Percentiles rank a stretch among this genome's conserved stretches.
These are phyloP conservation scores for Mrakia blollopis DNA, from an alignment of 768 basidiomycete species.

Conservation along the genomic window DNA sequence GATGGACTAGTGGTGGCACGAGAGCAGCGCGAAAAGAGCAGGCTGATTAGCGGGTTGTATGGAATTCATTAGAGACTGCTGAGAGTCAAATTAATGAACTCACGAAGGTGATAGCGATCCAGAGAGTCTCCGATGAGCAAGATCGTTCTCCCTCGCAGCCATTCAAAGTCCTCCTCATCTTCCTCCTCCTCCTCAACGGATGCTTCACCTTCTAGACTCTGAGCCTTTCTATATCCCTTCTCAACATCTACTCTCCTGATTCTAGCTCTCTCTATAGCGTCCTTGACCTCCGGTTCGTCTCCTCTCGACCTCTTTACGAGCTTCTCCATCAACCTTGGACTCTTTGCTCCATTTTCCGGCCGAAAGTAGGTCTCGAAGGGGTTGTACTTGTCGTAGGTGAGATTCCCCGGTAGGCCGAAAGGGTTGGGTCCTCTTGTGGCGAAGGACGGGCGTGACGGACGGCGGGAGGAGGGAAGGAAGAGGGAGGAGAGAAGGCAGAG, in stretches of 20 bases:
- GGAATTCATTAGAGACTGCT: too few species aligned
- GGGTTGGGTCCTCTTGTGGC: not conserved
- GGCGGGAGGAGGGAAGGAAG: not conserved
- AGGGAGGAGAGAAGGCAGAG: not conserved
- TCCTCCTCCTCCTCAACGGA: not conserved
- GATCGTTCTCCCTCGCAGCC: not conserved
- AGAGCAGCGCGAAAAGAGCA: not conserved
- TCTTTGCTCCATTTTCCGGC: not conserved
- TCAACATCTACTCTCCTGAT: not conserved
- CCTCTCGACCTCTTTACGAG: not conserved
- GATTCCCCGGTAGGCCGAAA: not conserved
- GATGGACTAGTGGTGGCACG: not conserved
- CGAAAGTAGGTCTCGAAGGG: not conserved
- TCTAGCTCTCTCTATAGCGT: not conserved
- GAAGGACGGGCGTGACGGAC: too few species aligned
- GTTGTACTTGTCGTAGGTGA: not conserved
- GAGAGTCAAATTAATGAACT: not conserved
- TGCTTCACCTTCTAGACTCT: not conserved
- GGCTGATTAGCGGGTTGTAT: not conserved
- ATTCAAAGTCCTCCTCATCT: not conserved
- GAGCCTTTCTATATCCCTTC: not conserved
- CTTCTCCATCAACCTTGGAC: not conserved
- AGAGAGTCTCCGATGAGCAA: not conserved
- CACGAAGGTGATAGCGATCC: not conserved
- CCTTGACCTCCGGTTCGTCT: not conserved